Evolutionary conservation across 768 basidiomycete species (phyloP).

Genomic region (Pleurotus platypus): DNA sequence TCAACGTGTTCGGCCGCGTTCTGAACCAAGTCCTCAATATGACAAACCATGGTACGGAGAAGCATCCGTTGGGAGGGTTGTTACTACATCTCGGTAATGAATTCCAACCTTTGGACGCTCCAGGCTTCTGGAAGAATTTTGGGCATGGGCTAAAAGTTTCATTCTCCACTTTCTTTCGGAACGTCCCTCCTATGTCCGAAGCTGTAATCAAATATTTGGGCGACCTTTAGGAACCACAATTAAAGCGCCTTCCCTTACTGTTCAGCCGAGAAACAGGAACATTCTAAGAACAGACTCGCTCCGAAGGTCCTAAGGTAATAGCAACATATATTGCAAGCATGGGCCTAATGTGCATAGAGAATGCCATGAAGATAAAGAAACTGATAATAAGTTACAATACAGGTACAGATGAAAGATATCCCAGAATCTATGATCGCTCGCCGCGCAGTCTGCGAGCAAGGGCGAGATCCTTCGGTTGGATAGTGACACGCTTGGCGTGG

Average conservation of each 20-base stretch:
- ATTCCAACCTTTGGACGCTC: constrained; percentile 1
- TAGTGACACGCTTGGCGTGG: constrained; percentile 82
- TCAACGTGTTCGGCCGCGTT: constrained; percentile 5
- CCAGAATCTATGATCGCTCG: constrained; percentile 43
- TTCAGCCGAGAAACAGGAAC: too few relatives aligned
- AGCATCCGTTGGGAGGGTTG: background rate
- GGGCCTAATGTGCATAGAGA: background rate
- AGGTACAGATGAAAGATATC: background rate
- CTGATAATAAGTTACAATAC: background rate
- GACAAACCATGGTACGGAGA: background rate
- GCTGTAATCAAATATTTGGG: constrained; percentile 3
- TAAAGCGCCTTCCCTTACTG: too few relatives aligned
- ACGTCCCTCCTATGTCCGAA: constrained; percentile 1
- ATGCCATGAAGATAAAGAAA: background rate
- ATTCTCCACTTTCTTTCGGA: constrained; percentile 5
- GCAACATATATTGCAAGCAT: background rate
- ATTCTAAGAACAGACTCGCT: too few relatives aligned
- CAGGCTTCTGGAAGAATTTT: constrained; percentile 6
- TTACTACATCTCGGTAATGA: background rate
- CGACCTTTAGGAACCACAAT: background rate
- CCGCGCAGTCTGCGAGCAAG: constrained; percentile 78
- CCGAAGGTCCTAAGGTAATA: too few relatives aligned
- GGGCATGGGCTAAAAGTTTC: constrained; percentile 4
- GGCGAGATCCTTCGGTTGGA: constrained; percentile 84
- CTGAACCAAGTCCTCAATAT: constrained; percentile 1